Evolutionary conservation across 306 rosid genomes (phyloP).

Genomic region (Castanospermum australe): DNA sequence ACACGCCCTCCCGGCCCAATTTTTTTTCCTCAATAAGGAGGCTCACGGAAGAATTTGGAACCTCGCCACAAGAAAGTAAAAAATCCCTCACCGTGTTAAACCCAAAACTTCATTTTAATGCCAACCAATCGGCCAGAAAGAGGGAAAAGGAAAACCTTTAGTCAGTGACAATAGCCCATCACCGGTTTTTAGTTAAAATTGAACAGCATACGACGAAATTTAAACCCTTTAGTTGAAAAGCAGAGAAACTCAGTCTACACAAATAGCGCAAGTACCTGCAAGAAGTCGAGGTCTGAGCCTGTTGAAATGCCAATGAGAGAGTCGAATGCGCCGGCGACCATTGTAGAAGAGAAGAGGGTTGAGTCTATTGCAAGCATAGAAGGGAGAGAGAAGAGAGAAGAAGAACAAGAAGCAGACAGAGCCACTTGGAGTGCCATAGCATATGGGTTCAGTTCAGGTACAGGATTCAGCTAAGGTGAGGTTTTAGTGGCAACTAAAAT

Average conservation of each 20-base stretch:
- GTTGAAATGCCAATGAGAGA: constrained; percentile 17
- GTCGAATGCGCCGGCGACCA: constrained; percentile 26
- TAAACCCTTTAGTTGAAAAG: neutral
- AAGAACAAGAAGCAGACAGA: constrained; percentile 20
- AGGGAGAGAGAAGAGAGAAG: constrained; percentile 26
- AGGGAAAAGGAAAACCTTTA: neutral
- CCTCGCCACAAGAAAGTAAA: neutral
- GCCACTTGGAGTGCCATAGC: constrained; percentile 14
- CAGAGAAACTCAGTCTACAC: no score
- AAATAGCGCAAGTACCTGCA: constrained; percentile 27
- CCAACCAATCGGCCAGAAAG: neutral
- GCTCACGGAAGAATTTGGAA: neutral
- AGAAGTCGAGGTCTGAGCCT: constrained; percentile 22
- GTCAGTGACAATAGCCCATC: neutral
- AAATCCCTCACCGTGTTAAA: neutral
- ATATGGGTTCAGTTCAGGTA: neutral
- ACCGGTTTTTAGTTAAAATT: neutral
- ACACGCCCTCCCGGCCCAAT: no score
- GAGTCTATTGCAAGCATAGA: constrained; percentile 33
- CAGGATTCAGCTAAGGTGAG: neutral
- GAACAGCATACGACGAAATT: neutral
- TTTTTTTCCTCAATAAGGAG: neutral
- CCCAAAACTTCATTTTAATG: neutral
- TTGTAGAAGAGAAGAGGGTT: constrained; percentile 34
- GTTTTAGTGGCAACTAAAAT: neutral